phyloP scores from a whole-genome alignment of 139 green algal species.

The Chlorella sp. region DNA sequence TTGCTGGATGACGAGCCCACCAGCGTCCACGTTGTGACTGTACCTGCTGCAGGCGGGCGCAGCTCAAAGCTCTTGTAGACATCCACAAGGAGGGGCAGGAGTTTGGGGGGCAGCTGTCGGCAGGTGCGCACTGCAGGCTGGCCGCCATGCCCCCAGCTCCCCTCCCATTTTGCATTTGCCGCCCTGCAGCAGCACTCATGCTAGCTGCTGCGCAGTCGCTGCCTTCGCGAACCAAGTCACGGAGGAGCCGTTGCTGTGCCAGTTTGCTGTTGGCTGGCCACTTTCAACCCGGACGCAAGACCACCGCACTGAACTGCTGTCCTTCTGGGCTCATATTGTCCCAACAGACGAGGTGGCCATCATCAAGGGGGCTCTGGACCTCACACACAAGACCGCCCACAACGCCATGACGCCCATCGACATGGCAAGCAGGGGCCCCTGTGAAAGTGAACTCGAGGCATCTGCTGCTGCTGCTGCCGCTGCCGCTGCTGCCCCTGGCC shows the following conservation, averaged over 20 bases:
- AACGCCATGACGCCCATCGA: conserved; percentile 86
- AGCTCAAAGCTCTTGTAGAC: conserved; percentile 92
- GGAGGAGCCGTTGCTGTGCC: too few species aligned
- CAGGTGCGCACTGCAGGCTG: conserved; percentile 1
- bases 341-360: conserved; percentile 71
- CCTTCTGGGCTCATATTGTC: too few species aligned
- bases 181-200: too few species aligned
- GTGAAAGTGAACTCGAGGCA: too few species aligned
- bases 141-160: too few species aligned
- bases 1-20: not conserved
- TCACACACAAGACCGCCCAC: conserved; percentile 83
- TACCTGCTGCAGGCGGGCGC: conserved; percentile 51
- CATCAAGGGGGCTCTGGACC: conserved; percentile 86
- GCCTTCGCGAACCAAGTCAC: too few species aligned
- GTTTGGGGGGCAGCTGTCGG: conserved; percentile 74
- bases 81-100: conserved; percentile 76
- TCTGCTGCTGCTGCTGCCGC: not conserved
- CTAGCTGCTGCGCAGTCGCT: too few species aligned
- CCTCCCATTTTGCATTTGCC: too few species aligned
- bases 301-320: too few species aligned
- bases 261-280: too few species aligned
- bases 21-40: not conserved
- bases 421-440: conserved; percentile 67
- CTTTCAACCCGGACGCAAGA: too few species aligned
- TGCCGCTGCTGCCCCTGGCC: not conserved